A percentile compares a stretch with the other conserved stretches of the same genome.
These are phyloP conservation scores for Apophysomyces sp. DNA, from an alignment of 371 early-diverging fungal species.

Conservation along the genomic window DNA sequence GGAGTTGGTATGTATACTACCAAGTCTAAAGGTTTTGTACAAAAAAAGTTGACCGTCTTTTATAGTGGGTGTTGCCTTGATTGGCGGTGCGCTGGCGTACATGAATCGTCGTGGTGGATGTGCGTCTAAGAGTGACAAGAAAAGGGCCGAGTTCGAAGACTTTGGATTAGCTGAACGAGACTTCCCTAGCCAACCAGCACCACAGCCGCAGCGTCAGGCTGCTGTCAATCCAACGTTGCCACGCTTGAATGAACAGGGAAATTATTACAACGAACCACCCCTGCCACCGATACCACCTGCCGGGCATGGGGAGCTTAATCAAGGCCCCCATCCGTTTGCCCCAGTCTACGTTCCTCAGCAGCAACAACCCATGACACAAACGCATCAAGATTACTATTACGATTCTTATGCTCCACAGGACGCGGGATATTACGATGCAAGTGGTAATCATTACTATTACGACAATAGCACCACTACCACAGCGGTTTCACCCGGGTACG, in stretches of 20 bases:
- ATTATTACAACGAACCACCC: slow-evolving; percentile 15
- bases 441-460: slow-evolving; percentile 18
- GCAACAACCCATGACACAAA: slow-evolving; percentile 3
- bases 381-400: slow-evolving; percentile 12
- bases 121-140: slow-evolving; percentile 21
- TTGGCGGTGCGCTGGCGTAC: slow-evolving; percentile 34
- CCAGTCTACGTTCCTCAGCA: slow-evolving; percentile 6
- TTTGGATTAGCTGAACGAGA: slow-evolving; percentile 46
- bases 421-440: slow-evolving; percentile 2
- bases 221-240: slow-evolving; percentile 7
- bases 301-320: not conserved
- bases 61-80: slow-evolving; percentile 39
- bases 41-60: not conserved
- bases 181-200: slow-evolving; percentile 20
- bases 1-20: slow-evolving; percentile 34
- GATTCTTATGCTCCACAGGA: slow-evolving; percentile 10
- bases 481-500: slow-evolving; percentile 1
- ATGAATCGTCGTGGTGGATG: slow-evolving; percentile 39
- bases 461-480: slow-evolving; percentile 4
- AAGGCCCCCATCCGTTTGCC: not conserved
- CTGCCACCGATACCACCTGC: slow-evolving; percentile 7
- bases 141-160: slow-evolving; percentile 37
- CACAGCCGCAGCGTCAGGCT: slow-evolving; percentile 9
- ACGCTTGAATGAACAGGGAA: slow-evolving; percentile 18
- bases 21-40: not conserved